Evolutionary conservation across 2,329 filamentous ascomycete species (phyloP).

Genomic region (Pseudomassariella vexata): DNA sequence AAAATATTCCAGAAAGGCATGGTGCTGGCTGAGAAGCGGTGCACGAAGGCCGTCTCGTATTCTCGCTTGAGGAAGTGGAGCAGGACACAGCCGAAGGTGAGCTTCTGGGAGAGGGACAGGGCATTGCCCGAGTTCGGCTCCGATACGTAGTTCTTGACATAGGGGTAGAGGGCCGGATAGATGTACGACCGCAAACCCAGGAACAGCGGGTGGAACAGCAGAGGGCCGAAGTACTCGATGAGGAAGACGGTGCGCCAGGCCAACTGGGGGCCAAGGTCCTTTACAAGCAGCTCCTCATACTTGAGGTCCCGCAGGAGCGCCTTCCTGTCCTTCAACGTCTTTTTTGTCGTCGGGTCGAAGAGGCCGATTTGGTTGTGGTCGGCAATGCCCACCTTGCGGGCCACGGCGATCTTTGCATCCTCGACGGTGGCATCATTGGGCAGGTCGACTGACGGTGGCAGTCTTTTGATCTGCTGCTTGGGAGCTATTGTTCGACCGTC

Average conservation of each 20-base stretch:
- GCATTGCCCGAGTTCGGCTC: constrained; percentile 32
- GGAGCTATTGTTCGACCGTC: no score
- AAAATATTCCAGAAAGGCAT: constrained; percentile 91
- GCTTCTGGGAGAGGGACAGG: constrained; percentile 64
- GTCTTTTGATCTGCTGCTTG: constrained; percentile 46
- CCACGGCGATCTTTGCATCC: constrained; percentile 51
- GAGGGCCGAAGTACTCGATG: constrained; percentile 88
- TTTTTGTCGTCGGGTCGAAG: constrained; percentile 54
- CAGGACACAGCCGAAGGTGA: constrained; percentile 68
- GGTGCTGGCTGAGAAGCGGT: constrained; percentile 90
- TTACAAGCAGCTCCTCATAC: constrained; percentile 66
- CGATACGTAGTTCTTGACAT: constrained; percentile 37
- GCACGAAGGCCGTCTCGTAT: constrained; percentile 87
- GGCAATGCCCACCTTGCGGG: constrained; percentile 41
- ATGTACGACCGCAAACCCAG: constrained; percentile 68
- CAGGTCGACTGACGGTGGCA: constrained; percentile 46
- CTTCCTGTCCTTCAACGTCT: constrained; percentile 58
- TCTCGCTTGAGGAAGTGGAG: constrained; percentile 94
- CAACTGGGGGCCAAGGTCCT: constrained; percentile 88
- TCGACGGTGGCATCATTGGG: constrained; percentile 49
- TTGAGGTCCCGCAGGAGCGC: constrained; percentile 43
- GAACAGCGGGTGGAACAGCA: constrained; percentile 76
- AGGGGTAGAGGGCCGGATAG: constrained; percentile 45
- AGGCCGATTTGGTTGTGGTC: constrained; percentile 60
- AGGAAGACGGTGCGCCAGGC: constrained; percentile 91